These are phyloP conservation scores for Clathrus columnatus DNA, from an alignment of 768 basidiomycete species.

Conservation along the genomic window DNA sequence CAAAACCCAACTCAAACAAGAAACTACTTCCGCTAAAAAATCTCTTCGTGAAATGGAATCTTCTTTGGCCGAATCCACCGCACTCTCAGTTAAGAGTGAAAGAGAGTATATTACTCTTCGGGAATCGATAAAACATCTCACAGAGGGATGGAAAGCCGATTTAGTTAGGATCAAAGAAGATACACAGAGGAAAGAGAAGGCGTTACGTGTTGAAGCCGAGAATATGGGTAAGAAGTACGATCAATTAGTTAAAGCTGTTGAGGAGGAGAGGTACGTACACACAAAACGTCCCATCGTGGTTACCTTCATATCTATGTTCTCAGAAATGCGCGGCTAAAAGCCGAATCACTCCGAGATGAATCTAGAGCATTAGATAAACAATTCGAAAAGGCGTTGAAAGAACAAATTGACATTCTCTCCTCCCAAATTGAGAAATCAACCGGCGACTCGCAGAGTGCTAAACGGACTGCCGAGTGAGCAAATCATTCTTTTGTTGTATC, in stretches of 20 bases:
- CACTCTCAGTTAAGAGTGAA: constrained; percentile 71
- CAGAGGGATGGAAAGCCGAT: constrained; percentile 67
- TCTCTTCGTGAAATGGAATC: constrained; percentile 73
- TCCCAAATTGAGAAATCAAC: constrained; percentile 38
- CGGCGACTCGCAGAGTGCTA: constrained; percentile 47
- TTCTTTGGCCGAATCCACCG: constrained; percentile 61
- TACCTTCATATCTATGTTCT: constrained; percentile 20
- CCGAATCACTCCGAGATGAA: constrained; percentile 41
- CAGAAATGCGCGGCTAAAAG: constrained; percentile 35
- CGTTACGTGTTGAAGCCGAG: constrained; percentile 58
- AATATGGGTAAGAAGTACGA: constrained; percentile 60
- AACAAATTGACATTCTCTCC: constrained; percentile 12
- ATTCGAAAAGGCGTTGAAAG: constrained; percentile 13
- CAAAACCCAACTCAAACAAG: constrained; percentile 64
- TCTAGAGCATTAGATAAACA: constrained; percentile 13
- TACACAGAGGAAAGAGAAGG: constrained; percentile 66
- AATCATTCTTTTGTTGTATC: background rate
- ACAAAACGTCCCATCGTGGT: constrained; percentile 29
- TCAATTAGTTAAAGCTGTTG: constrained; percentile 35
- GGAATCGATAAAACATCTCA: constrained; percentile 65
- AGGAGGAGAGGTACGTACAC: constrained; percentile 52
- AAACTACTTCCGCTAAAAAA: constrained; percentile 66
- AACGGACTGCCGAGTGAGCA: constrained; percentile 54
- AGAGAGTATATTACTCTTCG: constrained; percentile 75
- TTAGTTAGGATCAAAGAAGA: constrained; percentile 63